Evolutionary conservation across 2,329 filamentous ascomycete species (phyloP), one percentile per base, ranked within the genome.

Genomic region (Ceratocystis variospora): DNA sequence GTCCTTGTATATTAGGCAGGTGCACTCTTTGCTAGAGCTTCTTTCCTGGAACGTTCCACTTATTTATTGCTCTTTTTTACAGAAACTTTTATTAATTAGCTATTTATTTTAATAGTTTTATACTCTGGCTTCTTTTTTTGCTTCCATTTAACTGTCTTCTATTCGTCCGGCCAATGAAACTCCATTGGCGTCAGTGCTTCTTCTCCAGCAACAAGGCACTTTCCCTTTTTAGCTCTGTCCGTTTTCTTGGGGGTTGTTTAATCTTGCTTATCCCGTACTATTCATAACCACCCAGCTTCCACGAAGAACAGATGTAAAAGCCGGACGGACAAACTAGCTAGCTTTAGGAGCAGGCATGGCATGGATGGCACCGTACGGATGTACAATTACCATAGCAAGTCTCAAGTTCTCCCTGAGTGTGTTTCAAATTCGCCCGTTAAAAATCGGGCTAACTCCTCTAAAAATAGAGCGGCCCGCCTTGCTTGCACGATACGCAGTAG

Each of bases 1-100:
- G 61, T 62, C 41, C 61, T 48, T 31, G 45, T 48, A 62, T 62
- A 46, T 62, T 15, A 59, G 55, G 55, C 55, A 59, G 37, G 28
- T 37, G 19, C 33, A 37, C 19, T 59, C 17, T 37, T 41, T 41
- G 12, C 37, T 15, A 15, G 37, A 41, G 37, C 37, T 41, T 12
- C 3, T 41, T 41, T 41, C 37, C 37, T 41, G 12, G 10, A 15
- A 15, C 12, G 37, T 41, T 41, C 37, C 37, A 41, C 37, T 41
- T 15, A 41, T 41, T 41, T 41, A 5, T 41, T 41, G 37, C 12
- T 41, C 37, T 15, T 5, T 41, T 12, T 41, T 41, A 12, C 12
- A 12, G 10, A 10, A 41, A 5, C 10, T 41, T 15, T 4, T 41
- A 41, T 3, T 41, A 41, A 41, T 41, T 15, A 3, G 22, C 3